A percentile compares a stretch with the other conserved stretches of the same genome.
phyloP scores from a whole-genome alignment of 1,139 yeast species.

The Kluyveromyces sp. region DNA sequence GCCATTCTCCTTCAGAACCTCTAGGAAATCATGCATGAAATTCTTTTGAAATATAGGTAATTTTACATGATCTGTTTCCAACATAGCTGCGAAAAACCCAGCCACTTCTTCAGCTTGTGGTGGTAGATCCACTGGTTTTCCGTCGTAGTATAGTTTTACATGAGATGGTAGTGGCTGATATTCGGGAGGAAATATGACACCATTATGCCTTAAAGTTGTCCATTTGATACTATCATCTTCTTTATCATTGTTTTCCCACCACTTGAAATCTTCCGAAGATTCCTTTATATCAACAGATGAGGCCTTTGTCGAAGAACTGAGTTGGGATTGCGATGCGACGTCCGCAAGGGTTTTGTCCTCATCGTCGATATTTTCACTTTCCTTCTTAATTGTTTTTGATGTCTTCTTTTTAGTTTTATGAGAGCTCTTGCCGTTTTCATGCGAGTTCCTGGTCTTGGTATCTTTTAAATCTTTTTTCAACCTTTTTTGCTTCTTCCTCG shows the following conservation, averaged over 20 bases:
- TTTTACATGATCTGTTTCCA: slow-evolving; percentile 81
- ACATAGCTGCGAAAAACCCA: slow-evolving; percentile 84
- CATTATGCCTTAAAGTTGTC: slow-evolving; percentile 80
- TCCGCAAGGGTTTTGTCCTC: slow-evolving; percentile 7
- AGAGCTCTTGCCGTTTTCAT: background rate
- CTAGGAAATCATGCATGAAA: slow-evolving; percentile 70
- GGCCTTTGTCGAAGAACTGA: background rate
- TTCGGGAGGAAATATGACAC: slow-evolving; percentile 89
- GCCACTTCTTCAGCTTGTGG: slow-evolving; percentile 92
- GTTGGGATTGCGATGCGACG: background rate
- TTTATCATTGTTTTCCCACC: slow-evolving; percentile 82
- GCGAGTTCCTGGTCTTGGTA: background rate
- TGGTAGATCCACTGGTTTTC: slow-evolving; percentile 66
- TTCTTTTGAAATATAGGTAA: slow-evolving; percentile 82
- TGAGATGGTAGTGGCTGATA: slow-evolving; percentile 81
- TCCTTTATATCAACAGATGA: slow-evolving; percentile 34
- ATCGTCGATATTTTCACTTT: slow-evolving; percentile 10
- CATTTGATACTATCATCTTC: slow-evolving; percentile 73
- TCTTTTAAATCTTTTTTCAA: background rate
- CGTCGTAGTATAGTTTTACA: slow-evolving; percentile 69
- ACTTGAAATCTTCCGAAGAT: slow-evolving; percentile 58
- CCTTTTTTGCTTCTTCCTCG: slow-evolving; percentile 6
- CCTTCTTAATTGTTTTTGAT: slow-evolving; percentile 1
- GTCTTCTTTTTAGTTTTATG: background rate
- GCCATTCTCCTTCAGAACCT: slow-evolving; percentile 62